Evolutionary conservation across 768 basidiomycete genomes (phyloP), one percentile per base, ranked within the genome.

Genomic region (Neoboletus brunneissimus): DNA sequence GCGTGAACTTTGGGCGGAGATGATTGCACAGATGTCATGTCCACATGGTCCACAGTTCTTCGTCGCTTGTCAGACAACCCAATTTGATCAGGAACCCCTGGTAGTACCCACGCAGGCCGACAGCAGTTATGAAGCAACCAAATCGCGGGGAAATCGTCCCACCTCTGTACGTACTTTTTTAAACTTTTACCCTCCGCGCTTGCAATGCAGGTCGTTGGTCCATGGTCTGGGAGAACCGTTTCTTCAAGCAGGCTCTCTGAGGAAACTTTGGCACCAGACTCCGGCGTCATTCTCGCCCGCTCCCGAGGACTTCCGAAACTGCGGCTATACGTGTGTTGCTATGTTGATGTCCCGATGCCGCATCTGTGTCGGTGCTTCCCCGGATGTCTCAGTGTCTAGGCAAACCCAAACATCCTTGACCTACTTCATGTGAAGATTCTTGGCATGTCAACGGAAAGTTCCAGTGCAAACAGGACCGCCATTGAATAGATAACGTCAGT

Each of bases 1-100:
- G 54, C 53, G 25, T 49, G 58, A 35, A 44, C 37, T 48, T 48
- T 4, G 13, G 41, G 22, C 52, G 45, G 56, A 58, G 41, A 59
- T 61, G 56, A 55, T 54, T 44, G 45, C 35, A 42, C 29, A n/a
- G 18, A 43, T 50, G 55, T 43, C 29, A 32, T 38, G 22, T 42
- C 25, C 57, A 41, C 37, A 46, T 23, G 45, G 18, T 50, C 5
- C 20, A 54, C 43, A n/a, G 7, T 37, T 22, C 37, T 34, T 48
- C 25, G 38, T 47, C 34, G 37, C 35, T 44, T 48, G 55, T 51
- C 52, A 35, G 27, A 11, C 38, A 9, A 10, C 22, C 22, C 27
- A 15, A 7, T 37, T 18, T 31, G 38, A 45, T 52, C 34, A 31
- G 25, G 45, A 44, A 29, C 45, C 12, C 37, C 38, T 15, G 25